Evolutionary conservation across 148 eudicot genomes (phyloP), one percentile per base, ranked within the genome.

Genomic region (Nepenthes gracilis): DNA sequence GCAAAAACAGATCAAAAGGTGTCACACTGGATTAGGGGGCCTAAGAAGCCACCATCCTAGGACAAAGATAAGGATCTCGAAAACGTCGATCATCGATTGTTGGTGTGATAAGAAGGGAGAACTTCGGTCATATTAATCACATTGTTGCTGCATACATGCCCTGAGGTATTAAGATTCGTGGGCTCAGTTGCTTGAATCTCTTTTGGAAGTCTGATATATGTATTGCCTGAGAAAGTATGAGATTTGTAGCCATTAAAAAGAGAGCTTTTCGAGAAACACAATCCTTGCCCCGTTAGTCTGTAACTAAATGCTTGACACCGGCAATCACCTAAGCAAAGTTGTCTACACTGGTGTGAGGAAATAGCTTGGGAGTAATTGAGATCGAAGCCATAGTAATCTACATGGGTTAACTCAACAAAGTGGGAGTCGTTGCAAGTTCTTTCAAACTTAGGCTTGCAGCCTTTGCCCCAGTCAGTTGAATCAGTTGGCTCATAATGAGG

Each of bases 331-430:
- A 68, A 47, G 57, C 93, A 86, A 10, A 71, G 12, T 9, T 71
- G 55, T 43, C 55, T 59, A 45, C 90, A 85, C 12, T 2, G 60
- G 12, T 81, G 69, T 1, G 68, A 56, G 2, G 82, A 64, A 61
- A 59, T 32, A 0, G 65, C 5, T 10, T 2, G 15, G 12, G 9
- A 58, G 45, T 0, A 33, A 43, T 64, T 60, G 36, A 81, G 77
- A 68, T 81, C 86, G 40, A 73, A 82, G 1, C 92, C 85, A 48
- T 61, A 80, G 60, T 61, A 85, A 74, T 85, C 85, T 33, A 78
- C 58, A 59, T 78, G 67, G 13, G 51, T 14, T 9, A 85, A 33
- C 83, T 70, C 77, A 54, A 85, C 57, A 63, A 85, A 83, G 47
- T 65, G 13, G 43, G 78, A 59, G 51, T 78, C 74, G 1, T 66